phyloP scores from a whole-genome alignment of 306 rosid genomes.

The Pueraria montana region DNA sequence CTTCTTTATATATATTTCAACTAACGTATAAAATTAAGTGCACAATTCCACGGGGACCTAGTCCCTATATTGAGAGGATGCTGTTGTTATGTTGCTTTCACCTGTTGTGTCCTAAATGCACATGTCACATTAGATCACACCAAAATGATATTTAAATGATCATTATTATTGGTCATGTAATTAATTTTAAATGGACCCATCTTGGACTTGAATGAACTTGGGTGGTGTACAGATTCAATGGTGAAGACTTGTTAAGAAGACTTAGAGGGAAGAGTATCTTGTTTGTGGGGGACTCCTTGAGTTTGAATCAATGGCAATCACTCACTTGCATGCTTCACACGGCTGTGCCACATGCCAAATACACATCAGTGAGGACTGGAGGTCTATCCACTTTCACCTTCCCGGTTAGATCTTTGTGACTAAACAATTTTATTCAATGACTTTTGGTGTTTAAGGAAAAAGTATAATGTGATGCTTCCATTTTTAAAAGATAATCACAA shows the following conservation, averaged over 20 bases:
- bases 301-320: conserved; percentile 80
- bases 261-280: conserved; percentile 58
- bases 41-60: neutral
- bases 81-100: conserved; percentile 5
- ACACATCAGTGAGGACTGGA: conserved; percentile 44
- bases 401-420: conserved; percentile 47
- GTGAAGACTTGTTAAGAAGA: conserved; percentile 59
- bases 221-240: conserved; percentile 55
- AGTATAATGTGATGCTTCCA: no score
- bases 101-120: neutral
- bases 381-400: conserved; percentile 58
- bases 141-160: neutral
- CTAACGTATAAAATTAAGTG: neutral
- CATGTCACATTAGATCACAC: neutral
- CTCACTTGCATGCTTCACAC: conserved; percentile 67
- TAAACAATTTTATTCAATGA: no score
- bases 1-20: neutral
- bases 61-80: neutral
- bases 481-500: no score
- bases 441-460: no score
- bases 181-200: conserved; percentile 33
- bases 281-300: conserved; percentile 76
- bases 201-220: neutral
- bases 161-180: no score
- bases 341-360: conserved; percentile 51